phyloP scores from a whole-genome alignment of 306 rosid genomes.

The barrel medic (Medicago truncatula) region MtrunA17r5.0-ANR NC_053046.1:7900501-7901000 shows the following conservation, averaged over 20 bases:
- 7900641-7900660: constrained; percentile 44
- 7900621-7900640: constrained; percentile 52
- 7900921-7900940: constrained; percentile 1
- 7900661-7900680: constrained; percentile 9
- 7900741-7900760: neutral
- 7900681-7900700: neutral
- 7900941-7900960: constrained; percentile 1
- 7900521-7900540: constrained; percentile 60
- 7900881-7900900: constrained; percentile 1
- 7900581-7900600: constrained; percentile 69
- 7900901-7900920: constrained; percentile 3
- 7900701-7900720: constrained; percentile 3
- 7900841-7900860: constrained; percentile 31
- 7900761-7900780: constrained; percentile 12
- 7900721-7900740: constrained; percentile 27
- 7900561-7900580: constrained; percentile 76
- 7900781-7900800: neutral
- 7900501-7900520: constrained; percentile 69
- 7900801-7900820: constrained; percentile 4
- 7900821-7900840: constrained; percentile 33
- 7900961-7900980: neutral
- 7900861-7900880: constrained; percentile 10
- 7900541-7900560: constrained; percentile 67
- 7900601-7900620: constrained; percentile 70
- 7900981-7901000: neutral